These are phyloP conservation scores for Solanum hybrid DNA, from an alignment of 305 asterid species.

Conservation along the genomic window DNA sequence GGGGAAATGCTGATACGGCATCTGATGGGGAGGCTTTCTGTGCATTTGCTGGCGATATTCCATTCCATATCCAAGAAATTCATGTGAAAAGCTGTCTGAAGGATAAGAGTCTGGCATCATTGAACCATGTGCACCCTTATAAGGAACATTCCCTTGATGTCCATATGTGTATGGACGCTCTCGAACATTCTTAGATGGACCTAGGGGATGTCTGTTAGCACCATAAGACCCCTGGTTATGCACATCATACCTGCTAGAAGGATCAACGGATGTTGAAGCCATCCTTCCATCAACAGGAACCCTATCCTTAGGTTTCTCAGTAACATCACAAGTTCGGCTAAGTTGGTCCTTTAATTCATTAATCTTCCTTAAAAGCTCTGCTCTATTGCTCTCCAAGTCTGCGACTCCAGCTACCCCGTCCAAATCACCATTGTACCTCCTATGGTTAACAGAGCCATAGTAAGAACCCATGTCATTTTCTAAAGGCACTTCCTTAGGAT, in stretches of 20 bases:
- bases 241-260: slow-evolving; percentile 31
- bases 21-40: slow-evolving; percentile 33
- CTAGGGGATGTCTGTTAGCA: slow-evolving; percentile 28
- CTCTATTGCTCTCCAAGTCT: slow-evolving; percentile 58
- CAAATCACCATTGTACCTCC: slow-evolving; percentile 29
- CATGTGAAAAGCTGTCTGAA: slow-evolving; percentile 32
- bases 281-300: slow-evolving; percentile 22
- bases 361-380: slow-evolving; percentile 68
- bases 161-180: slow-evolving; percentile 31
- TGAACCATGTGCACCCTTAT: slow-evolving; percentile 31
- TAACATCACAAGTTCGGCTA: slow-evolving; percentile 48
- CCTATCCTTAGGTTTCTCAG: slow-evolving; percentile 43
- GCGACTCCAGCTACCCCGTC: slow-evolving; percentile 41
- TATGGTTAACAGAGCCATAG: slow-evolving; percentile 35
- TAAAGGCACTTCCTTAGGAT: slow-evolving; percentile 53
- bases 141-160: slow-evolving; percentile 28
- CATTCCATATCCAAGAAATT: slow-evolving; percentile 31
- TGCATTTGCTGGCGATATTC: slow-evolving; percentile 36
- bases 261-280: slow-evolving; percentile 33
- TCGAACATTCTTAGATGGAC: slow-evolving; percentile 21
- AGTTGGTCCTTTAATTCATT: slow-evolving; percentile 70
- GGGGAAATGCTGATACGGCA: slow-evolving; percentile 32
- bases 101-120: slow-evolving; percentile 35
- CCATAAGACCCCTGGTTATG: slow-evolving; percentile 38
- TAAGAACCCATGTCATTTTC: slow-evolving; percentile 33